These are phyloP conservation scores for Saccharomycopsis synnaedendra DNA, from an alignment of 805 yeast species.

Conservation along the genomic window DNA sequence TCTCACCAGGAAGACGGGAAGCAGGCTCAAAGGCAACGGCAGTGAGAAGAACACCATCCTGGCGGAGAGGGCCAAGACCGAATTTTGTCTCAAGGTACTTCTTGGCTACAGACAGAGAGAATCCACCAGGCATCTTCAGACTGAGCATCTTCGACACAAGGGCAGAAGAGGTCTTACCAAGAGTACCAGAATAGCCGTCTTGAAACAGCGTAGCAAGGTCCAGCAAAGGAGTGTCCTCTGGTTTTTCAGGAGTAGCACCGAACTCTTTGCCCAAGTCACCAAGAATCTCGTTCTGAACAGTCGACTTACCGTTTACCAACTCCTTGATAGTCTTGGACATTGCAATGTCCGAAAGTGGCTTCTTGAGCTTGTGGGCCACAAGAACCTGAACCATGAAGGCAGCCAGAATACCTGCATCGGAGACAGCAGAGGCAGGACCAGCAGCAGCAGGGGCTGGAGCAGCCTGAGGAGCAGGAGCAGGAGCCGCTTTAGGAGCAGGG, in stretches of 20 bases:
- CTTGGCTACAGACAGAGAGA: slow-evolving; percentile 84
- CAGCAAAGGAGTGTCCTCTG: slow-evolving; percentile 94
- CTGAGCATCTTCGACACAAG: slow-evolving; percentile 85
- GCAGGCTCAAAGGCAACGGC: slow-evolving; percentile 90
- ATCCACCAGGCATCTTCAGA: slow-evolving; percentile 99
- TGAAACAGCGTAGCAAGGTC: slow-evolving; percentile 95
- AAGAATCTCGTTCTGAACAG: slow-evolving; percentile 95
- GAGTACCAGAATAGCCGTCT: slow-evolving; percentile 75
- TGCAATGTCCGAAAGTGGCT: slow-evolving; percentile 75
- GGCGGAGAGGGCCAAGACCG: slow-evolving; percentile 92
- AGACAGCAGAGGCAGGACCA: slow-evolving; percentile 54
- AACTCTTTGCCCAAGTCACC: slow-evolving; percentile 99
- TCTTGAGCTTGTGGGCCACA: slow-evolving; percentile 94
- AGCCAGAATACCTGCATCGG: slow-evolving; percentile 88
- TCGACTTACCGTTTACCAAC: slow-evolving; percentile 96
- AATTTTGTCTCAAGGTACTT: slow-evolving; percentile 84
- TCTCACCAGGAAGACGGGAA: slow-evolving; percentile 73
- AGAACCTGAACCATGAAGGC: slow-evolving; percentile 71
- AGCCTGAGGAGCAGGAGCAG: slow-evolving; percentile 23
- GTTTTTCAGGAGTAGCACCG: slow-evolving; percentile 96
- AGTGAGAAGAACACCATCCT: slow-evolving; percentile 74
- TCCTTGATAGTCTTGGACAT: slow-evolving; percentile 91
- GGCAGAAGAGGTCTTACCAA: slow-evolving; percentile 91
- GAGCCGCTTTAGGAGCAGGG: slow-evolving; percentile 20
- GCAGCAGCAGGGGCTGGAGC: slow-evolving; percentile 22